Conservation (phyloP, 192 early-diverging fungal genomes). For the Coemansia sp. region DNA sequence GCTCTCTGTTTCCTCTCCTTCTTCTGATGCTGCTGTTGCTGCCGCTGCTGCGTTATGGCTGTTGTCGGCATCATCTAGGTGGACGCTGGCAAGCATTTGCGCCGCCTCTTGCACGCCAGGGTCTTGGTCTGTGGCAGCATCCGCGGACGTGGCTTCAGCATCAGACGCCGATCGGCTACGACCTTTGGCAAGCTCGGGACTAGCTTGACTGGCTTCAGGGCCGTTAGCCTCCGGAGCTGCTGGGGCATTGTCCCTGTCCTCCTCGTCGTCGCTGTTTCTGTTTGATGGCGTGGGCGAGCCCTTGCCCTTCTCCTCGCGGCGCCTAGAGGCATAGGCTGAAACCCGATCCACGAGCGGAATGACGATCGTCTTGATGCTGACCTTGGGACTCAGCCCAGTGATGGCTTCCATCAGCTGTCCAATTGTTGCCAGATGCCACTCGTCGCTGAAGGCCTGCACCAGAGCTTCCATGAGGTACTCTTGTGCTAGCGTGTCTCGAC, state of each 20-base stretch:
- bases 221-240: constrained; percentile 3
- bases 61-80: background rate
- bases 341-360: constrained; percentile 95
- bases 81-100: background rate
- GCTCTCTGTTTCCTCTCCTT: too few species aligned
- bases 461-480: constrained; percentile 99
- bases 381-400: constrained; percentile 87
- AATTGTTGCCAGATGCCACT: constrained; percentile 93
- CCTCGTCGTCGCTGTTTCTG: constrained; percentile 1
- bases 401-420: constrained; percentile 89
- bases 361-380: constrained; percentile 97
- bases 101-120: background rate
- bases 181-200: background rate
- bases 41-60: background rate
- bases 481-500: constrained; percentile 97
- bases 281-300: constrained; percentile 19
- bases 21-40: too few species aligned
- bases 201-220: background rate
- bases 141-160: constrained; percentile 4
- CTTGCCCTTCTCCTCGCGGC: constrained; percentile 64
- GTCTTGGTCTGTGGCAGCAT: constrained; percentile 10
- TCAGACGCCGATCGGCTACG: background rate
- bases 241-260: background rate
- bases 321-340: constrained; percentile 85
- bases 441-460: constrained; percentile 97